Percentiles rank a stretch among this genome's conserved stretches.
These are phyloP conservation scores for Phyllostachys edulis DNA, from an alignment of 176 grass and related monocot species.

Conservation along the genomic window DNA sequence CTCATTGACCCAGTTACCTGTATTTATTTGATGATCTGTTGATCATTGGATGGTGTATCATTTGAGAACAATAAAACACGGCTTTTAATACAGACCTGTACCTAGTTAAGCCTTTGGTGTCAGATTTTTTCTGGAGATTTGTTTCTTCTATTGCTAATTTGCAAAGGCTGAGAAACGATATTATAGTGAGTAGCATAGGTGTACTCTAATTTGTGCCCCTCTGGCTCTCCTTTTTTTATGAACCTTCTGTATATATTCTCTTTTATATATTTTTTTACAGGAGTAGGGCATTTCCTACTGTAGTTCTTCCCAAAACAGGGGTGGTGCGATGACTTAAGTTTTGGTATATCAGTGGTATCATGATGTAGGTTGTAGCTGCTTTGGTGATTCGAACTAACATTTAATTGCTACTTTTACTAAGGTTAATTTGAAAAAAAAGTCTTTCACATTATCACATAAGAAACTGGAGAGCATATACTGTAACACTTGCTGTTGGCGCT, in stretches of 20 bases:
- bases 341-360: neutral
- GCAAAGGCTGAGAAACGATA: too few relatives aligned
- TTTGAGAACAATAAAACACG: too few relatives aligned
- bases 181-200: too few relatives aligned
- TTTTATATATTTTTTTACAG: neutral
- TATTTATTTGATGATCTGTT: too few relatives aligned
- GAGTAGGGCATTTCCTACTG: neutral
- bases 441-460: neutral
- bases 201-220: too few relatives aligned
- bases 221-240: too few relatives aligned
- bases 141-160: too few relatives aligned
- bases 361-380: neutral
- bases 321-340: neutral
- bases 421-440: neutral
- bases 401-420: neutral
- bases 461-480: neutral
- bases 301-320: neutral
- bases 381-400: conserved; percentile 13
- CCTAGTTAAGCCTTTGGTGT: too few relatives aligned
- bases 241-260: neutral
- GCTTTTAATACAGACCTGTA: too few relatives aligned
- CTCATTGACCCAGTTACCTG: neutral
- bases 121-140: too few relatives aligned
- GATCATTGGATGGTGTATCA: too few relatives aligned
- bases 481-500: neutral